These are phyloP conservation scores for Linum tenue DNA, from an alignment of 345 rosid species.

Conservation along the genomic window DNA sequence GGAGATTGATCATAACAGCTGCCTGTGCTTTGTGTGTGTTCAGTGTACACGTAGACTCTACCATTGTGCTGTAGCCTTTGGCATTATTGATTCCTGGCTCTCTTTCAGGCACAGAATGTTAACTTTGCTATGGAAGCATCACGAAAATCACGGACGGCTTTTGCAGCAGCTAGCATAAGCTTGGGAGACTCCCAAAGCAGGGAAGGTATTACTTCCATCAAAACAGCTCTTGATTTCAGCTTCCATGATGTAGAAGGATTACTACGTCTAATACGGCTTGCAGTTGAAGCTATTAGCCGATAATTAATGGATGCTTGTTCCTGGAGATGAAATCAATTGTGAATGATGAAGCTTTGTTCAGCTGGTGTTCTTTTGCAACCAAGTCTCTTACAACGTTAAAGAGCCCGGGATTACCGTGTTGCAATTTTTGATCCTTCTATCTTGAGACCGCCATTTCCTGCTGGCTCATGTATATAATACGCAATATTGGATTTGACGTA, in stretches of 20 bases:
- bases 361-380: background rate
- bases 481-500: background rate
- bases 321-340: constrained; percentile 13
- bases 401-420: background rate
- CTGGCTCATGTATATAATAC: background rate
- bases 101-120: constrained; percentile 67
- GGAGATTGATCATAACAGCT: background rate
- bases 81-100: background rate
- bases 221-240: constrained; percentile 82
- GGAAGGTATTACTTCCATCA: constrained; percentile 58
- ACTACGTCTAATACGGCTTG: constrained; percentile 67
- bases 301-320: constrained; percentile 18
- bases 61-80: background rate
- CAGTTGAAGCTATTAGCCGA: constrained; percentile 65
- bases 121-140: constrained; percentile 91
- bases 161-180: constrained; percentile 46
- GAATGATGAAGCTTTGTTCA: background rate
- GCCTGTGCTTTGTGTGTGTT: background rate
- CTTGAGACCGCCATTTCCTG: background rate
- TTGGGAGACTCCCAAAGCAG: constrained; percentile 41
- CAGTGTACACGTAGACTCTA: background rate
- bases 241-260: constrained; percentile 88
- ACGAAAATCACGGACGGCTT: constrained; percentile 65
- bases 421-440: background rate
- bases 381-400: background rate